Evolutionary conservation across 129 eudicot genomes (phyloP).

Genomic region (Dittrichia graveolens): DNA sequence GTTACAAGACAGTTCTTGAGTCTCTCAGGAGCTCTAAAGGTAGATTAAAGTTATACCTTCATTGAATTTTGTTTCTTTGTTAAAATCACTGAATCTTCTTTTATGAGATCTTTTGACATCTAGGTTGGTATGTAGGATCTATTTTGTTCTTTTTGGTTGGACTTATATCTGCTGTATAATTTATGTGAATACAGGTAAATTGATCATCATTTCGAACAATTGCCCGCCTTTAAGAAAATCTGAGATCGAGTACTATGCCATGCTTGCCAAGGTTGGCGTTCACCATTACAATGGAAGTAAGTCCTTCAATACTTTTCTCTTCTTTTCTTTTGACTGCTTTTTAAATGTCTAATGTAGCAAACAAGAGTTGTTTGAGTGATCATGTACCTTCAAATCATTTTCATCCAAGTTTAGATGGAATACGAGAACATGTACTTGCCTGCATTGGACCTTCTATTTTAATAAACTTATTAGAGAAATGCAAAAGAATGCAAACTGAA

Average conservation of each 20-base stretch:
- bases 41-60: neutral
- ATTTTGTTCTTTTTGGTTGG: neutral
- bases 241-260: conserved; percentile 84
- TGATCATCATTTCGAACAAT: conserved; percentile 67
- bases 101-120: neutral
- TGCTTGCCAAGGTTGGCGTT: conserved; percentile 87
- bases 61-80: neutral
- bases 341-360: too few relatives aligned
- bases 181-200: conserved; percentile 46
- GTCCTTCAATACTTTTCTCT: conserved; percentile 5
- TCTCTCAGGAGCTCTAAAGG: conserved; percentile 70
- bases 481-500: too few relatives aligned
- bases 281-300: conserved; percentile 88
- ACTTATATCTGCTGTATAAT: neutral
- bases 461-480: too few relatives aligned
- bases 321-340: neutral
- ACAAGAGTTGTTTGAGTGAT: neutral
- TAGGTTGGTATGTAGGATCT: neutral
- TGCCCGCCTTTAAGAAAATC: conserved; percentile 85
- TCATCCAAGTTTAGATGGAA: too few relatives aligned
- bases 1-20: conserved; percentile 72
- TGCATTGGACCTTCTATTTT: too few relatives aligned
- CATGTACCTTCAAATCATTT: too few relatives aligned
- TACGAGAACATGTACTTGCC: too few relatives aligned
- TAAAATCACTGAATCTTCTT: neutral